phyloP scores from a whole-genome alignment of 1,284 basidiomycete species.

The Bjerkandera adusta region DNA sequence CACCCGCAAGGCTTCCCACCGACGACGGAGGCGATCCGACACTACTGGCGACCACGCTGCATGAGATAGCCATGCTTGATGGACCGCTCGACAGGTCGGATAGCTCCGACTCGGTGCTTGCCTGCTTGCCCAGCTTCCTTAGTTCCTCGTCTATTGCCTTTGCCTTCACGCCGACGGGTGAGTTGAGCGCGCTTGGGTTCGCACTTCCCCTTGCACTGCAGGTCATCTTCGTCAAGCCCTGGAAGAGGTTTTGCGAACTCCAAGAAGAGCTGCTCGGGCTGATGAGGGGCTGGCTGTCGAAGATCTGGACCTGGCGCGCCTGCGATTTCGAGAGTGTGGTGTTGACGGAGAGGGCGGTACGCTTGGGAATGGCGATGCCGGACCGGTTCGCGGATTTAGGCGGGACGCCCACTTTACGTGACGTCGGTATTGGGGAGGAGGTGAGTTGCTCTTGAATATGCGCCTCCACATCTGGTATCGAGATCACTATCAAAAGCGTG shows the following conservation, averaged over 20 bases:
- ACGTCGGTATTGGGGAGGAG: conserved; percentile 62
- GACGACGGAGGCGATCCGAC: conserved; percentile 32
- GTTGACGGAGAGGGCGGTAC: conserved; percentile 25
- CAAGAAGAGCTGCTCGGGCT: conserved; percentile 43
- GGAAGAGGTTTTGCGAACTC: conserved; percentile 27
- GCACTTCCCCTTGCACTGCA: conserved; percentile 5
- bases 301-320: conserved; percentile 69
- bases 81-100: conserved; percentile 25
- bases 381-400: conserved; percentile 50
- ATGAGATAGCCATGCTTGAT: conserved; percentile 25
- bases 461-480: conserved; percentile 71
- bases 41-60: conserved; percentile 23
- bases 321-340: conserved; percentile 3
- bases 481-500: conserved; percentile 51
- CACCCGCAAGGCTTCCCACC: conserved; percentile 29
- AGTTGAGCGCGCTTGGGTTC: conserved; percentile 17
- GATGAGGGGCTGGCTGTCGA: conserved; percentile 71
- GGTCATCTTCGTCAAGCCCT: conserved; percentile 28
- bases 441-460: conserved; percentile 69
- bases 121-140: conserved; percentile 10
- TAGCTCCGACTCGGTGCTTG: conserved; percentile 19
- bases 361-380: conserved; percentile 56
- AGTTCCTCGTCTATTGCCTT: not conserved
- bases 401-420: conserved; percentile 69
- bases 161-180: not conserved